Conservation (phyloP, 164 flowering plant genomes). For the Cinnamomum micranthum region DNA sequence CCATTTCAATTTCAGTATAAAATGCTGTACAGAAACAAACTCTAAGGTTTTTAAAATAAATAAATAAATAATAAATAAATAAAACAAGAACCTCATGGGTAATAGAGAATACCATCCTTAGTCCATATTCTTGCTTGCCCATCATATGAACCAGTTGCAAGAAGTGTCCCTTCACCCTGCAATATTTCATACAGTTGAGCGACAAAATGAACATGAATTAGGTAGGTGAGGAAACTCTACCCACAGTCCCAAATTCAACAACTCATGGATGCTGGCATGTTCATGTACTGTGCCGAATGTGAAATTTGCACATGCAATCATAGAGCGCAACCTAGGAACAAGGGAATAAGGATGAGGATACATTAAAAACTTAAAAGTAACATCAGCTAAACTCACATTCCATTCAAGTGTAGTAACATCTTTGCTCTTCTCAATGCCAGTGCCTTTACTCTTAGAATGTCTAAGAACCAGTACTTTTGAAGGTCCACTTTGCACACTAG, state of each 20-base stretch:
- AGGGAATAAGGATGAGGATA: not conserved
- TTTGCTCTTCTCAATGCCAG: constrained; percentile 80
- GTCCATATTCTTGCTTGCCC: constrained; percentile 98
- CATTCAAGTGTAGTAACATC: constrained; percentile 98
- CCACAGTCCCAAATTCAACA: not conserved
- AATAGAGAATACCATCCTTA: constrained; percentile 58
- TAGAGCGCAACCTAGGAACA: not conserved
- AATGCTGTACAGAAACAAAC: no score
- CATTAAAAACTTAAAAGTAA: not conserved
- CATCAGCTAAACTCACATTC: constrained; percentile 67
- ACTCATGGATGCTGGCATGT: not conserved
- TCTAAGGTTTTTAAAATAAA: not conserved
- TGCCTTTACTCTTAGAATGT: constrained; percentile 81
- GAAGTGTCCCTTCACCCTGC: constrained; percentile 91
- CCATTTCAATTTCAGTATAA: no score
- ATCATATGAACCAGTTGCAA: constrained; percentile 99
- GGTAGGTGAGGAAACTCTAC: not conserved
- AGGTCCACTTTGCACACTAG: constrained; percentile 46
- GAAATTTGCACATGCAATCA: not conserved
- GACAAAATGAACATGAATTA: not conserved
- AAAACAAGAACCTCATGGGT: not conserved
- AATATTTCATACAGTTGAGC: constrained; percentile 8
- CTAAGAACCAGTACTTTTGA: constrained; percentile 63
- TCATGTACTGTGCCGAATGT: not conserved
- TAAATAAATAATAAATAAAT: not conserved